Evolutionary conservation across 106 monocot genomes (phyloP), one percentile per base, ranked within the genome.

Genomic region (Acorus calamus): DNA sequence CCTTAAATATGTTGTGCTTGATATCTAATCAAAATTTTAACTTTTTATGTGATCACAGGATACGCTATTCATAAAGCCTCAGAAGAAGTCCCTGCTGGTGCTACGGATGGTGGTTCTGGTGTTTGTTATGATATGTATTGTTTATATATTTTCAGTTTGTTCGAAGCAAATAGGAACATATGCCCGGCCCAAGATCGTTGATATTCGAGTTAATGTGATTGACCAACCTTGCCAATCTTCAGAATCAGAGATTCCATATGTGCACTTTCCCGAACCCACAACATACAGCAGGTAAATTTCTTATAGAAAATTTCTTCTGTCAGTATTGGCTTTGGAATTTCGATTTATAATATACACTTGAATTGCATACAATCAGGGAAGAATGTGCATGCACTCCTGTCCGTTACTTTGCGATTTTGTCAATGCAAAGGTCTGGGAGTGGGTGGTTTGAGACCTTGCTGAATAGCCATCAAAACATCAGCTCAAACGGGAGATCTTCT

Each of bases 401-500:
- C 57, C 72, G 72, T 47, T 87, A 52, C 60, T 91, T 91, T 68
- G 83, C 79, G 2, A 91, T 91, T 58, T 65, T 91, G 12, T 81
- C 91, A 9, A 87, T 84, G 86, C 91, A 91, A 60, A 86, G 86
- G 66, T 91, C 91, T 5, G 91, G 91, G 59, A 91, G 86, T 60
- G 91, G 91, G 43, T 90, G 89, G 89, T 80, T 90, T 67, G 87
- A 88, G 69, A 88, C 84, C 14, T 74, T 88, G 44, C 69, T 91
- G 74, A 91, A 91, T 69, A 91, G 86, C 63, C 86, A 87, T 73
- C 53, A 62, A 14, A 91, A 91, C 66, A 63, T 87, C 50, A 86
- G 83, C 63, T 91, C 91, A 10, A 83, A 91, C 67, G 91, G 91
- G 91, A 91, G 67, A 87, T 84, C 11, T 91, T 91, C 52, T 90